phyloP scores from a whole-genome alignment of 179 eudicot genomes.

The Silene noctiflora region DNA sequence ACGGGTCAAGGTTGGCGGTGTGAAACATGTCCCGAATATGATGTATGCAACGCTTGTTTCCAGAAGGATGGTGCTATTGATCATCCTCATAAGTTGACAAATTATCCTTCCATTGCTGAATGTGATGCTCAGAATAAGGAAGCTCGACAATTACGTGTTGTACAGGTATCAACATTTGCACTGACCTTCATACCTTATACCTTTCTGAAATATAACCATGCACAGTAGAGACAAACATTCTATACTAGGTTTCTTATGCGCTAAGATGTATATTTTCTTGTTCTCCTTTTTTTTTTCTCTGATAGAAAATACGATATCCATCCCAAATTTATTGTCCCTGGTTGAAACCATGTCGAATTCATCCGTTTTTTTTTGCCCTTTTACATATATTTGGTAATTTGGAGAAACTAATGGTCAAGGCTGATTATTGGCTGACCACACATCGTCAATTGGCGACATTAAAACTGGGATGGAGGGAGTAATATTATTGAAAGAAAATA shows the following conservation, averaged over 20 bases:
- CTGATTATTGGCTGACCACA: too few species aligned
- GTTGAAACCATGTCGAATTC: too few species aligned
- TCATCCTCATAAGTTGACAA: slow-evolving; percentile 93
- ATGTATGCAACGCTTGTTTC: slow-evolving; percentile 80
- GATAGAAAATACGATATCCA: too few species aligned
- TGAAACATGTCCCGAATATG: slow-evolving; percentile 93
- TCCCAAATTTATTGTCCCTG: too few species aligned
- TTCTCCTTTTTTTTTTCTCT: background rate
- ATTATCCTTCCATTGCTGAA: slow-evolving; percentile 70
- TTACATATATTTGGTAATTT: too few species aligned
- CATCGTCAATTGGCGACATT: too few species aligned
- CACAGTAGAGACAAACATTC: background rate
- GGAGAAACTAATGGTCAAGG: too few species aligned
- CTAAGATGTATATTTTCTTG: background rate
- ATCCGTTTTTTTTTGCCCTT: too few species aligned
- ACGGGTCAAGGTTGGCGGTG: slow-evolving; percentile 99
- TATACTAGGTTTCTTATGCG: background rate
- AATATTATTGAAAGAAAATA: too few species aligned
- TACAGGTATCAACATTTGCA: slow-evolving; percentile 50
- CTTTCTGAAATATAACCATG: background rate
- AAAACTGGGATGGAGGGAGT: too few species aligned
- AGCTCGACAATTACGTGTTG: slow-evolving; percentile 76
- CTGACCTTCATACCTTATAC: background rate
- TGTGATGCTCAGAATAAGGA: slow-evolving; percentile 88
- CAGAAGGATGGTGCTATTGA: slow-evolving; percentile 51